Evolutionary conservation across 768 basidiomycete species (phyloP).

Genomic region (Daedalea quercina): DNA sequence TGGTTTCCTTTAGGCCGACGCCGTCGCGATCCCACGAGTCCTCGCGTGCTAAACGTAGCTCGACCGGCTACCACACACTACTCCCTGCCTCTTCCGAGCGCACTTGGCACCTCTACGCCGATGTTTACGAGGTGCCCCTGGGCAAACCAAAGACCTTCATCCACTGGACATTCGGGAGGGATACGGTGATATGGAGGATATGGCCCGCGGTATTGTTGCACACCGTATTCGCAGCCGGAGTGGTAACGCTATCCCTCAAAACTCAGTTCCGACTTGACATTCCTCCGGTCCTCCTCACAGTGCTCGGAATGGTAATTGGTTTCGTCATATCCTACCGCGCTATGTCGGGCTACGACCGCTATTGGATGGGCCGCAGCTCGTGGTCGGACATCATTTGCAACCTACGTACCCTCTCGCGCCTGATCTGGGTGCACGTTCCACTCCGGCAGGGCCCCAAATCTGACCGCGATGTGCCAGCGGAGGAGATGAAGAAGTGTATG

Average conservation of each 20-base stretch:
- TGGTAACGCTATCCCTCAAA: slow-evolving; percentile 37
- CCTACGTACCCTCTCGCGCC: slow-evolving; percentile 39
- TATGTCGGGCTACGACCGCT: slow-evolving; percentile 60
- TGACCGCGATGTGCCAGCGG: slow-evolving; percentile 8
- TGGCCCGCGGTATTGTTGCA: slow-evolving; percentile 64
- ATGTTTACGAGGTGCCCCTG: slow-evolving; percentile 9
- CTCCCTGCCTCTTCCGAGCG: slow-evolving; percentile 8
- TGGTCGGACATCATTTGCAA: slow-evolving; percentile 55
- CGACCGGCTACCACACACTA: slow-evolving; percentile 6
- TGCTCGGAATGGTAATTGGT: slow-evolving; percentile 56
- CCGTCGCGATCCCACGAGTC: background rate
- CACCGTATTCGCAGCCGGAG: slow-evolving; percentile 50
- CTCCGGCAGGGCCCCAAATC: slow-evolving; percentile 37
- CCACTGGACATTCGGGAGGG: slow-evolving; percentile 36
- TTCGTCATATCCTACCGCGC: slow-evolving; percentile 58
- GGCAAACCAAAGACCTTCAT: slow-evolving; percentile 12
- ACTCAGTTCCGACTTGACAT: slow-evolving; percentile 36
- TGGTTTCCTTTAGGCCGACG: background rate
- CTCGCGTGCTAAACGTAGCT: background rate
- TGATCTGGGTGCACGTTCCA: slow-evolving; percentile 61
- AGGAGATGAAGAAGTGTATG: slow-evolving; percentile 48
- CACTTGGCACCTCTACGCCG: slow-evolving; percentile 3
- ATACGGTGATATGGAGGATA: slow-evolving; percentile 49
- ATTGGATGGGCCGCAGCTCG: slow-evolving; percentile 46
- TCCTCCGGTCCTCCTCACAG: slow-evolving; percentile 52